phyloP scores from a whole-genome alignment of 768 basidiomycete species.

The Cyclocybe aegerita region DNA sequence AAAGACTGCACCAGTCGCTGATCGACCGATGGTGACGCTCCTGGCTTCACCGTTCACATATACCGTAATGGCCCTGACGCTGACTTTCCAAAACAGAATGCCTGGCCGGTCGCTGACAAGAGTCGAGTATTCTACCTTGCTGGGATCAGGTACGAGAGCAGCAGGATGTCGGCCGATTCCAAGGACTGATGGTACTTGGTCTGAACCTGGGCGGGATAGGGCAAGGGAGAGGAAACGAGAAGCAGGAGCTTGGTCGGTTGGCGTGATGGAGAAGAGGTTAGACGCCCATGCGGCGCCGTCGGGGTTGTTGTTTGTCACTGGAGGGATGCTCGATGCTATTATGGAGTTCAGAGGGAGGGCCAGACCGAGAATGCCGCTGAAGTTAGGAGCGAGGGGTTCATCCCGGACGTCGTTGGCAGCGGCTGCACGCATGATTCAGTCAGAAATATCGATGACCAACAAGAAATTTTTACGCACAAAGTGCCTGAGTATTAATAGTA shows the following conservation, averaged over 20 bases:
- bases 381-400: constrained; percentile 58
- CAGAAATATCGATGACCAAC: background rate
- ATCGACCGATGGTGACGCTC: constrained; percentile 39
- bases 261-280: constrained; percentile 71
- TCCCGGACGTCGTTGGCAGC: constrained; percentile 52
- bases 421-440: constrained; percentile 33
- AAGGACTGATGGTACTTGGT: constrained; percentile 53
- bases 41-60: constrained; percentile 47
- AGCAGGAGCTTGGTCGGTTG: constrained; percentile 48
- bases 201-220: constrained; percentile 67
- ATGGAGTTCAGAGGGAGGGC: constrained; percentile 73
- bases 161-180: constrained; percentile 71
- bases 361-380: constrained; percentile 72
- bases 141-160: constrained; percentile 50
- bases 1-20: constrained; percentile 37
- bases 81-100: constrained; percentile 62
- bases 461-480: constrained; percentile 45
- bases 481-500: constrained; percentile 60
- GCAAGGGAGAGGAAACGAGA: constrained; percentile 66
- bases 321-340: constrained; percentile 52
- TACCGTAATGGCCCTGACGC: constrained; percentile 57
- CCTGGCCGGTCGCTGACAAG: constrained; percentile 43
- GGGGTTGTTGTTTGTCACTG: constrained; percentile 45
- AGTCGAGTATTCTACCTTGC: constrained; percentile 46
- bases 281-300: constrained; percentile 70